Percentiles rank a stretch among this genome's conserved stretches.
These are phyloP conservation scores for Boletus sensibilis DNA, from an alignment of 768 basidiomycete genomes.

Conservation along the genomic window DNA sequence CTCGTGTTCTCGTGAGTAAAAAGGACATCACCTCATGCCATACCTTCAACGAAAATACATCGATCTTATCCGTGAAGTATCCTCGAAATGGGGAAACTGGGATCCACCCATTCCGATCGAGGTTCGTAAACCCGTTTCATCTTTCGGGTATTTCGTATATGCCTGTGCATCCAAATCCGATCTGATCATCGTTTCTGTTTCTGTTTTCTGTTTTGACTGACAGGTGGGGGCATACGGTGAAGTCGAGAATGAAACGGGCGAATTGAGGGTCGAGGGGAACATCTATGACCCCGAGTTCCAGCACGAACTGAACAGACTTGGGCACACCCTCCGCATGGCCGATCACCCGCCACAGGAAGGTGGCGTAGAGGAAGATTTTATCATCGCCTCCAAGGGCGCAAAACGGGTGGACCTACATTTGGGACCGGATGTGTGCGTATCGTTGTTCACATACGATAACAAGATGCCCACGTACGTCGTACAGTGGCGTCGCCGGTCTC, in stretches of 20 bases:
- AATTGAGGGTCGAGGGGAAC: slow-evolving; percentile 32
- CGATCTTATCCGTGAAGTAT: slow-evolving; percentile 31
- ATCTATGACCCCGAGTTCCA: slow-evolving; percentile 29
- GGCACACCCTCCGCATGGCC: neutral
- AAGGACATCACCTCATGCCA: neutral
- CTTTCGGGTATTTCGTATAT: neutral
- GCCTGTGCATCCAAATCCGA: neutral
- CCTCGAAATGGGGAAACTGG: slow-evolving; percentile 41
- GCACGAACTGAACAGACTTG: slow-evolving; percentile 9
- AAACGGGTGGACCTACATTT: slow-evolving; percentile 6
- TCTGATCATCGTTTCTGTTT: neutral
- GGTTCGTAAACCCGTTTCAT: slow-evolving; percentile 18
- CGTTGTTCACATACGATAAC: neutral
- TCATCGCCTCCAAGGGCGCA: slow-evolving; percentile 28
- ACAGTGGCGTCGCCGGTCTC: slow-evolving; percentile 25
- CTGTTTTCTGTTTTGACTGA: too few species aligned
- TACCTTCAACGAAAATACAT: slow-evolving; percentile 32
- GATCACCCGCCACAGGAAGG: slow-evolving; percentile 16
- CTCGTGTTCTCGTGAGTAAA: too few species aligned
- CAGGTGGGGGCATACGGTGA: slow-evolving; percentile 38
- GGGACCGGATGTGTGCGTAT: slow-evolving; percentile 23
- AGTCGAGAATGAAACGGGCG: slow-evolving; percentile 31
- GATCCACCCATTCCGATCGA: slow-evolving; percentile 35
- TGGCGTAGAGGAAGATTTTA: slow-evolving; percentile 20
- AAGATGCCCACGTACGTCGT: neutral